phyloP scores from a whole-genome alignment of 768 basidiomycete genomes.

The Leccinum arenicola region DNA sequence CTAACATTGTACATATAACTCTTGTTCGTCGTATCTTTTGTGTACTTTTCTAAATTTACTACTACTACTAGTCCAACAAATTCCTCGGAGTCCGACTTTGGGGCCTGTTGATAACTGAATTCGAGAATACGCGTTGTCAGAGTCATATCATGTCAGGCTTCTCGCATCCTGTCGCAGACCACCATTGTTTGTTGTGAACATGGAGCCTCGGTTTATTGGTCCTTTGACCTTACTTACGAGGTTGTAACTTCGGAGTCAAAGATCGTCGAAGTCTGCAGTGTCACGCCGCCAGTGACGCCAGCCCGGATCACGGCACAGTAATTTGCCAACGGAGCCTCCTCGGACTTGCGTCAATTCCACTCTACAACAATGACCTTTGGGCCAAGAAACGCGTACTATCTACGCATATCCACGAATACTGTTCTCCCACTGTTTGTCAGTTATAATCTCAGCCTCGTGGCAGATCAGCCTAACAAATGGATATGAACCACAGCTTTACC shows the following conservation, averaged over 20 bases:
- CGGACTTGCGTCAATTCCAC: background rate
- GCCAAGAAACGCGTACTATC: constrained; percentile 76
- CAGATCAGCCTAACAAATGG: constrained; percentile 6
- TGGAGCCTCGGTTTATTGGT: background rate
- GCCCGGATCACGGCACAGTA: too few relatives aligned
- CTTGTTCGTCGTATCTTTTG: background rate
- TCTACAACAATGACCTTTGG: constrained; percentile 54
- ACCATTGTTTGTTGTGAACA: background rate
- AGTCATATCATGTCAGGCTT: too few relatives aligned
- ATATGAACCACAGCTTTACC: constrained; percentile 55
- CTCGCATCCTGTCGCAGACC: too few relatives aligned
- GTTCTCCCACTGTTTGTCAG: constrained; percentile 80
- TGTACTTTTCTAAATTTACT: too few relatives aligned
- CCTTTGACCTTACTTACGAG: too few relatives aligned
- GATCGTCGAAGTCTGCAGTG: too few relatives aligned
- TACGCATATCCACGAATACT: constrained; percentile 70
- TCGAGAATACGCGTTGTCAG: background rate
- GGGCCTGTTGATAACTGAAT: background rate
- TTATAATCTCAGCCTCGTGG: background rate
- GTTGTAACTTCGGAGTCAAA: too few relatives aligned
- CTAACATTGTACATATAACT: background rate
- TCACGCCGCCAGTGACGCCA: too few relatives aligned
- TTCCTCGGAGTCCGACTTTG: too few relatives aligned
- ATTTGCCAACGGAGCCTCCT: background rate
- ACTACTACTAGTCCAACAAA: too few relatives aligned